These are phyloP conservation scores for Mycena venus DNA, from an alignment of 768 basidiomycete genomes.

Conservation along the genomic window DNA sequence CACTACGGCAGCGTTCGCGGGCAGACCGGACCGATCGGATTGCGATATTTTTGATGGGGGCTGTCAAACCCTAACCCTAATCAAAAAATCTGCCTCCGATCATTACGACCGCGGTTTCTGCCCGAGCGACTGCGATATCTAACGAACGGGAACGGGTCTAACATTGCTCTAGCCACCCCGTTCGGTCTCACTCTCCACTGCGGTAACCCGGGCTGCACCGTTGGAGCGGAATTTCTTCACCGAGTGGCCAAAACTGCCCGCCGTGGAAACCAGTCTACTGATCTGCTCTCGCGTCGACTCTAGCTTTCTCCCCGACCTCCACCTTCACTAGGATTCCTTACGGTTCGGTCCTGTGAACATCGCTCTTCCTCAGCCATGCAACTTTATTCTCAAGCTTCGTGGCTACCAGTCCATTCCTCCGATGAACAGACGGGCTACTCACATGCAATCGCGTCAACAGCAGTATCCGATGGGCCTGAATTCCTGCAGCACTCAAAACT, in stretches of 20 bases:
- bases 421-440: background rate
- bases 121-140: no score
- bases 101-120: no score
- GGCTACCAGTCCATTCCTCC: constrained; percentile 3
- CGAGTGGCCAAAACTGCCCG: constrained; percentile 12
- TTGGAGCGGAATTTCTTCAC: constrained; percentile 6
- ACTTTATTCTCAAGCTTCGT: constrained; percentile 11
- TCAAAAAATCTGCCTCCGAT: no score
- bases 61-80: no score
- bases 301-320: constrained; percentile 12
- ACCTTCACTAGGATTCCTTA: constrained; percentile 8
- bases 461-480: constrained; percentile 11
- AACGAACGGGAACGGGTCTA: no score
- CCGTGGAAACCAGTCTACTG: constrained; percentile 9
- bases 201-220: constrained; percentile 1
- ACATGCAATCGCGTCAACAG: constrained; percentile 9
- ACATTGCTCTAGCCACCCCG: no score
- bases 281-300: constrained; percentile 1
- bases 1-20: no score
- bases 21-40: no score
- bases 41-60: no score
- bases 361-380: constrained; percentile 5
- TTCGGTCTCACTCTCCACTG: no score
- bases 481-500: background rate
- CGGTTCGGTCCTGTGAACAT: constrained; percentile 5